Base-by-base conservation (phyloP, 2,329 filamentous ascomycete species). In the Teratosphaeria epicoccoides region DNA sequence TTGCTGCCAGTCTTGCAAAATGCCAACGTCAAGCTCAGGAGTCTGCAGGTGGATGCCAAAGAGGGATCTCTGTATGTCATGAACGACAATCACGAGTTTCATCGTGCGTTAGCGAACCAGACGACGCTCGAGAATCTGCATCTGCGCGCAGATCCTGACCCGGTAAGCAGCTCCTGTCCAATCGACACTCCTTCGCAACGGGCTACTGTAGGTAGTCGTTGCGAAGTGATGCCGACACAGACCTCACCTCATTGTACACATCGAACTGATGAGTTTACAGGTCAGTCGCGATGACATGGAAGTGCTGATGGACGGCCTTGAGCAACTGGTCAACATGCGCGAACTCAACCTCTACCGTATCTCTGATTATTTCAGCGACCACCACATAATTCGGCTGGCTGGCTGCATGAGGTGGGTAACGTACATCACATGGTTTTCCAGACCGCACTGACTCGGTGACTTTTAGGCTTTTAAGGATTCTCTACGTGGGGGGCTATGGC, bases 401-500 rank as follows among this genome's bases (percentile, higher is more conserved):
- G 54, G 62, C 1, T 63, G 69, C 9, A 66, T 82, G 33, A 20
- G 33, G 33, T 40, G 6, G 14, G 33, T 17, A 6, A 40, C 33
- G n/a, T 17, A 9, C 14, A 17, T 9, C 14, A 17, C 33, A 3
- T 17, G 9, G 7, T n/a, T 20, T 7, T 40, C n/a, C 33, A 40
- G n/a, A 20, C 20, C 33, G 9, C n/a, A 40, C 33, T 40, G n/a
- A 40, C n/a, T 4, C 14, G 14, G 10, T 17, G 14, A 20, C 4
- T n/a, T n/a, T n/a, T 9, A 66, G 66, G 0, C 61, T 70, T 14
- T 70, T 86, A 0, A 78, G 82, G 56, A 74, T 79, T 11, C 65
- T 85, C 12, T 75, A 71, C 44, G 74, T 84, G 47, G 75, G 73
- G 43, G 81, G 81, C 7, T 71, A 74, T 43, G 76, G 76, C 14